These are phyloP conservation scores for Quercus variabilis DNA, from an alignment of 306 rosid genomes.

Conservation along the genomic window DNA sequence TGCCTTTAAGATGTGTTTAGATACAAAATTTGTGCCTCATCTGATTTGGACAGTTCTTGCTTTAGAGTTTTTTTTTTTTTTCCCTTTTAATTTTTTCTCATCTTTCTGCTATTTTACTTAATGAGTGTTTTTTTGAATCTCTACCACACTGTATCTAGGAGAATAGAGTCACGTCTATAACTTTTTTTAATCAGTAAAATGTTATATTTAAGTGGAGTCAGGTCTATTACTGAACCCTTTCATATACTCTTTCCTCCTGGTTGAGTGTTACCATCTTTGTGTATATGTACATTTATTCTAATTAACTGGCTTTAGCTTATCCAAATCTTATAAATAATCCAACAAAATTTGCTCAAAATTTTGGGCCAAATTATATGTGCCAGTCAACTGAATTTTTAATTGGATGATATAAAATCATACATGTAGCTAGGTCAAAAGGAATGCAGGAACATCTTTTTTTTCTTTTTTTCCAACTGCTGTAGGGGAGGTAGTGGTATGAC, in stretches of 20 bases:
- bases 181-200: too few species aligned
- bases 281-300: too few species aligned
- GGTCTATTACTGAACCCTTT: not conserved
- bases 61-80: too few species aligned
- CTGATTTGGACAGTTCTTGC: not conserved
- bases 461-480: not conserved
- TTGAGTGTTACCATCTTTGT: not conserved
- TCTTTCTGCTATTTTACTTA: not conserved
- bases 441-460: not conserved
- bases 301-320: too few species aligned
- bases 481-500: too few species aligned
- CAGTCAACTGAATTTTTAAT: not conserved
- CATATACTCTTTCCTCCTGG: not conserved
- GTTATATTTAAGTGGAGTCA: too few species aligned
- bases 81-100: not conserved
- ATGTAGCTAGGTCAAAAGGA: not conserved
- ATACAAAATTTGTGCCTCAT: not conserved
- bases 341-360: not conserved
- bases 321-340: not conserved
- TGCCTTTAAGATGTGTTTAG: not conserved
- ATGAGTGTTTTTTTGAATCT: not conserved
- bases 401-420: not conserved
- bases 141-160: not conserved
- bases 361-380: not conserved
- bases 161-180: not conserved